phyloP scores from a whole-genome alignment of 306 rosid genomes.

The Lathyrus aphaca region DNA sequence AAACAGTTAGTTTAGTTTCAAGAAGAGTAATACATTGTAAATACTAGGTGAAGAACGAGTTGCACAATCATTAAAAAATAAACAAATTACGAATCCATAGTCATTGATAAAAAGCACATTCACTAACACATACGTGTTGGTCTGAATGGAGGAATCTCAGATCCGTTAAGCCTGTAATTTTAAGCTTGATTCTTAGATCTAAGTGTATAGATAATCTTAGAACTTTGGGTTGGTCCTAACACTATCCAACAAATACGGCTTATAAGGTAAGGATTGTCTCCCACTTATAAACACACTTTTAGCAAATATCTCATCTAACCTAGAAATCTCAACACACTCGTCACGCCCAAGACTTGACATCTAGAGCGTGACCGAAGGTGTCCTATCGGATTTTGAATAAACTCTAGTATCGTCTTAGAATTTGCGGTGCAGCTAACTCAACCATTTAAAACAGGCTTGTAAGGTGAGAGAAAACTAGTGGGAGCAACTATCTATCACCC shows the following conservation, averaged over 20 bases:
- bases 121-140: neutral
- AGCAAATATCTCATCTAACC: neutral
- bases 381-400: neutral
- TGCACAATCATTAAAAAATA: neutral
- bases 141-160: neutral
- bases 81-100: neutral
- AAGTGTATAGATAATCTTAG: neutral
- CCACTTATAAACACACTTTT: neutral
- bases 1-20: slow-evolving; percentile 30
- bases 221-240: neutral
- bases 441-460: neutral
- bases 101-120: neutral
- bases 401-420: neutral
- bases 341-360: neutral
- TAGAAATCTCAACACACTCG: neutral
- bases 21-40: slow-evolving; percentile 13
- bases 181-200: neutral
- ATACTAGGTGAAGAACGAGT: neutral
- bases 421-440: neutral
- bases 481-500: neutral
- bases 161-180: neutral
- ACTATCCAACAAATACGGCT: neutral
- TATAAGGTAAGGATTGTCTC: neutral
- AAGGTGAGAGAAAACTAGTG: neutral
- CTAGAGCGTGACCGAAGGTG: neutral